Percentiles rank a stretch among this genome's conserved stretches.
Evolutionary conservation across 371 early-diverging fungal genomes (phyloP).

Genomic region (Rhizopus arrhizus): DNA sequence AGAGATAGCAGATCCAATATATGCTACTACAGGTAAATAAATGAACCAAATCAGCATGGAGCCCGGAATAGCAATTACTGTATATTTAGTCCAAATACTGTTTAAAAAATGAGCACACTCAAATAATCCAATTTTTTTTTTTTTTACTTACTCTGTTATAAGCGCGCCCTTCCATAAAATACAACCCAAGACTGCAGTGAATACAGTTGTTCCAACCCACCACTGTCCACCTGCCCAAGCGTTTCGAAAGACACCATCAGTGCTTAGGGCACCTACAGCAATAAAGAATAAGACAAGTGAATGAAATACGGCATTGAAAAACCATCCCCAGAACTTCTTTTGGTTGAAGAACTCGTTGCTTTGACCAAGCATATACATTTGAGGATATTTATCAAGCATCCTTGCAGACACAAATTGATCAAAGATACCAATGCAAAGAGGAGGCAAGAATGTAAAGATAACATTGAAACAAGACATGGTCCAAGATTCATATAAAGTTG

Average conservation of each 20-base stretch:
- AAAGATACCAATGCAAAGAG: conserved; percentile 77
- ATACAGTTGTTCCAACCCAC: conserved; percentile 77
- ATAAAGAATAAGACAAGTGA: conserved; percentile 73
- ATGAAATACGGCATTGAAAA: conserved; percentile 86
- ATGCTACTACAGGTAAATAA: conserved; percentile 81
- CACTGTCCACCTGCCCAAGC: conserved; percentile 77
- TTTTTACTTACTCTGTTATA: conserved; percentile 70
- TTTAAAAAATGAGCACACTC: no score
- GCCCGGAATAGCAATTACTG: conserved; percentile 78
- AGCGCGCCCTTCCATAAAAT: conserved; percentile 86
- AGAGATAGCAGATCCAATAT: conserved; percentile 80
- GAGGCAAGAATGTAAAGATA: conserved; percentile 77
- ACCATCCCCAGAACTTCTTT: conserved; percentile 88
- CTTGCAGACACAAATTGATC: conserved; percentile 79
- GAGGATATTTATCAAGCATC: conserved; percentile 75
- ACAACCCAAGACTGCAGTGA: conserved; percentile 76
- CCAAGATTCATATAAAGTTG: conserved; percentile 71
- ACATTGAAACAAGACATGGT: conserved; percentile 78
- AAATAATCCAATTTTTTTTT: neutral
- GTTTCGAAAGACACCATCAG: conserved; percentile 61
- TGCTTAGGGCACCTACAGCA: conserved; percentile 60
- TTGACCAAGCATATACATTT: conserved; percentile 86
- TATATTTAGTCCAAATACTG: conserved; percentile 83
- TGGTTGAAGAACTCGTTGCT: conserved; percentile 85
- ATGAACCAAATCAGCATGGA: conserved; percentile 87